Evolutionary conservation across 2,329 filamentous ascomycete species (phyloP), one percentile per base, ranked within the genome.

Genomic region (Aureobasidium vineae): DNA sequence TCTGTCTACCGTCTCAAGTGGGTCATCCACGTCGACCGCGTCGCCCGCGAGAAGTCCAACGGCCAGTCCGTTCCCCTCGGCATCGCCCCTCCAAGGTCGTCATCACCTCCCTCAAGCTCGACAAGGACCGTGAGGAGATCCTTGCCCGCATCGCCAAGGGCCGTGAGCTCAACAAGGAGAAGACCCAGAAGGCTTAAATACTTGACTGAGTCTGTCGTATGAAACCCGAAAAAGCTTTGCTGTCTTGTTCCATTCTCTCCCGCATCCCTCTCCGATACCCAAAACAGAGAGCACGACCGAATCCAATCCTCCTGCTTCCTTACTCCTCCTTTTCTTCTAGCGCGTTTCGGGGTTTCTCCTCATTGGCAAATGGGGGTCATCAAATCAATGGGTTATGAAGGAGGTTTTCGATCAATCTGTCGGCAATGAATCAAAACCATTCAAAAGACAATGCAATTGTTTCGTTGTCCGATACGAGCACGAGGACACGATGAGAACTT

Each of bases 1-100:
- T 92, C 91, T 77, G 94, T 98, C 81, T 99, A 97, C 90, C 92
- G 92, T 82, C 90, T 97, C 78, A 98, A 98, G 85, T 99, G 95
- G 84, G 86, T 92, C 79, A 89, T 99, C 80, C 94, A 98, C 88
- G 82, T 99, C 81, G 94, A 97, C 88, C 92, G 94, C 77, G 89
- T 99, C 80, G 89, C 89, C 82, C 92, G 93, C 80, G 95, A 99
- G 83, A 99, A 99, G 90, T 90, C 88, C 81, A 95, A 92, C 81
- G 94, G 95, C 83, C 93, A 97, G 86, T 90, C 88, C 80, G 93
- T 98, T 67, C 94, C 94, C 71, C 86, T 98, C 79, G 92, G 92
- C 81, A 89, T 99, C 83, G 90, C 94, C 84, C 95, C 77, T 96
- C 90, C 84, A 98, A 98, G 84, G 92, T 97, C 75, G 89, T 97